Conservation (phyloP, 148 eudicot species). For the Cornus suecica region DNA sequence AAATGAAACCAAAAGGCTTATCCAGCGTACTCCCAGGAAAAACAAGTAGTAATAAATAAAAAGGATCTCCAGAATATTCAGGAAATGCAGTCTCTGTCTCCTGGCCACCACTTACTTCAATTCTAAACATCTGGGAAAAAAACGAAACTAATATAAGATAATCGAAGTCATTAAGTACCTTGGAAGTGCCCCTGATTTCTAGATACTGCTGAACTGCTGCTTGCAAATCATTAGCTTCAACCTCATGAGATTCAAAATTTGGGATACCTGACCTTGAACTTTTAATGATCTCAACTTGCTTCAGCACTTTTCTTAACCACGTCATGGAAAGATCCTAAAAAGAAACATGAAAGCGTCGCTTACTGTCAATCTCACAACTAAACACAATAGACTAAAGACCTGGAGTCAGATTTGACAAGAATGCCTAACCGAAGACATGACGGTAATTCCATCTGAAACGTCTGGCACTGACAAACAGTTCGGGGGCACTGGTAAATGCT, state of each 20-base stretch:
- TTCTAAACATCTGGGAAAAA: not conserved
- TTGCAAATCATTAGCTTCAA: constrained; percentile 86
- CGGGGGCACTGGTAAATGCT: constrained; percentile 86
- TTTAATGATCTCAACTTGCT: constrained; percentile 74
- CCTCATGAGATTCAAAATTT: constrained; percentile 85
- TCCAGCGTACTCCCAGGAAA: not conserved
- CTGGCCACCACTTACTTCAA: not conserved
- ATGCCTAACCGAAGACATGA: constrained; percentile 80
- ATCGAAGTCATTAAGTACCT: constrained; percentile 43
- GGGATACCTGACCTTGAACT: constrained; percentile 83
- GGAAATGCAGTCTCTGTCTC: not conserved
- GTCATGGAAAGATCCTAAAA: constrained; percentile 70
- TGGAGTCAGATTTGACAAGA: not conserved
- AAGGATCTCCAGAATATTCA: not conserved
- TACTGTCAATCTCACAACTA: not conserved
- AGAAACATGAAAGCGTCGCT: constrained; percentile 8
- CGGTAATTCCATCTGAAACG: constrained; percentile 82
- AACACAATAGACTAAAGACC: constrained; percentile 10
- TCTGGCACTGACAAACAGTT: constrained; percentile 93
- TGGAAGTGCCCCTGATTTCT: constrained; percentile 75
- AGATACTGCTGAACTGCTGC: constrained; percentile 77
- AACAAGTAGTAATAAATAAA: not conserved
- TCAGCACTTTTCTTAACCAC: constrained; percentile 72
- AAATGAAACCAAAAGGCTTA: not conserved
- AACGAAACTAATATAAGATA: not conserved